Evolutionary conservation across 805 yeast genomes (phyloP).

Genomic region (Komagataella kurtzmanii): DNA sequence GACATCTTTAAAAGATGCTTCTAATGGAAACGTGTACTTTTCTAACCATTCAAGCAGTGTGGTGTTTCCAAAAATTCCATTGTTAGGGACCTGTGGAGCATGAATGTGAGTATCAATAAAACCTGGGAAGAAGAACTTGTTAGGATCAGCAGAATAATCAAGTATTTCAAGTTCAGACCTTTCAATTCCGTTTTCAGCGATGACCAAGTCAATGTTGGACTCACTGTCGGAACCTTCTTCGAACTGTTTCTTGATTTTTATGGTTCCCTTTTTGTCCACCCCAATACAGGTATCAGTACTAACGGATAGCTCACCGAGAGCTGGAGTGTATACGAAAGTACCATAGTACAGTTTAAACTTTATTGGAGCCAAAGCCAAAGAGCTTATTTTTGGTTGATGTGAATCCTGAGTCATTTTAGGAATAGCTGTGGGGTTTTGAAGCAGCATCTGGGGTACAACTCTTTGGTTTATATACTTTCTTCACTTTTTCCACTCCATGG

Average conservation of each 20-base stretch:
- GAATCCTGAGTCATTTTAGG: not conserved
- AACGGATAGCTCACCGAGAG: conserved; percentile 41
- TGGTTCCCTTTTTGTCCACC: conserved; percentile 44
- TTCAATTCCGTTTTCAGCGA: not conserved
- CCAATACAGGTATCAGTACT: conserved; percentile 45
- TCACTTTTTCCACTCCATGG: not conserved
- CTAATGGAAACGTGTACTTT: conserved; percentile 82
- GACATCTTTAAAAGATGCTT: conserved; percentile 46
- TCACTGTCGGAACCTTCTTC: conserved; percentile 13
- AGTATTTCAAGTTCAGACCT: conserved; percentile 17
- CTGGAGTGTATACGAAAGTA: conserved; percentile 63
- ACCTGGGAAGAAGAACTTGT: conserved; percentile 66
- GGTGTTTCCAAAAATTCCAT: conserved; percentile 72
- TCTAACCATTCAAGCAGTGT: conserved; percentile 85
- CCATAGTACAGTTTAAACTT: conserved; percentile 42
- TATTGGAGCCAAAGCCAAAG: not conserved
- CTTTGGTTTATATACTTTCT: not conserved
- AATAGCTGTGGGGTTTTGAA: not conserved
- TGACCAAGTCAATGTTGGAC: conserved; percentile 4
- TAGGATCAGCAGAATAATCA: conserved; percentile 20
- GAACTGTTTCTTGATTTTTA: conserved; percentile 24
- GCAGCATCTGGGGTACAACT: not conserved
- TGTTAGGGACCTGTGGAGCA: conserved; percentile 75
- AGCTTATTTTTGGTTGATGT: not conserved
- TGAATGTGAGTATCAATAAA: conserved; percentile 76